Evolutionary conservation across 2,329 filamentous ascomycete genomes (phyloP), one percentile per base, ranked within the genome.

Genomic region (Paecilomyces sp.): DNA sequence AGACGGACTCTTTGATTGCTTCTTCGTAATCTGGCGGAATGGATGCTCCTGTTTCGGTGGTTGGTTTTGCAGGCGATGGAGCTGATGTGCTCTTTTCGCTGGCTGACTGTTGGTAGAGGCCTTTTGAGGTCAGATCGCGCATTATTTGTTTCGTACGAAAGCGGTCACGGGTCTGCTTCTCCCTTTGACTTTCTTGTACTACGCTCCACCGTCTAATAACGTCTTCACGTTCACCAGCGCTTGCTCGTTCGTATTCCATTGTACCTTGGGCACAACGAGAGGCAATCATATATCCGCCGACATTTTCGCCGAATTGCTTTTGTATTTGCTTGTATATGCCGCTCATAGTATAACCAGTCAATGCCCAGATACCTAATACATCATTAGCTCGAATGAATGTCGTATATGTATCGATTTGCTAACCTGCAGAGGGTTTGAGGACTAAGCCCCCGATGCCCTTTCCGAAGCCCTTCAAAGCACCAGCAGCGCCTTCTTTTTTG

Each of bases 381-480:
- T 15, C 12, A 55, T 47, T 30, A 57, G 41, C 12, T 41, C 9
- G 3, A 15, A 59, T 62, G 34, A 63, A 41, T 47, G 22, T 64
- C 2, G 58, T 31, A 57, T 25, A 47, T n/a, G 52, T 9, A 24
- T 33, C 11, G 2, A 18, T 8, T 55, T 15, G 74, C 82, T 74
- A 74, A 86, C 86, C 91, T 61, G 90, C 90, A 59, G 87, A 84
- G n/a, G 91, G 89, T 70, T 96, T 96, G 22, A 94, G 76, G 1
- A 94, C 80, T 1, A 95, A 72, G 0, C 92, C 92, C 3, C 90
- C 91, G 47, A 96, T 83, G 0, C 91, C 92, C 70, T 91, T 94
- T 0, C 88, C 91, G 53, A 96, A 80, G 0, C 90, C 90, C 71
- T 92, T 93, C 12, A 92, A 69, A 7, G 92, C 80, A 1, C 92